Evolutionary conservation across 129 eudicot species (phyloP).

Genomic region (Flaveria brownii): DNA sequence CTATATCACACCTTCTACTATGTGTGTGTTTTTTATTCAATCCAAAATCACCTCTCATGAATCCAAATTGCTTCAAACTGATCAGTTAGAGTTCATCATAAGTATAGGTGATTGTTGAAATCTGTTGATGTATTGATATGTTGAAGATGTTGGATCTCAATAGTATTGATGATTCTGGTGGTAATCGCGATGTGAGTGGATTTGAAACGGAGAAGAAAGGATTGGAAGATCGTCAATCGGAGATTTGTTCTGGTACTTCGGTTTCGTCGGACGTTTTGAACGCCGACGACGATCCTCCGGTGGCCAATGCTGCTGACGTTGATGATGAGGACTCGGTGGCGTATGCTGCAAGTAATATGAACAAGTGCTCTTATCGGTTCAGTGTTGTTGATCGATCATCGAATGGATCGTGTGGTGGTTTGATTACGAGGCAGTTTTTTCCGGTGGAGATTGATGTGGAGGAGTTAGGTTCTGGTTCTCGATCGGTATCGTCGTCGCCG

Average conservation of each 20-base stretch:
- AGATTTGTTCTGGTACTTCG: slow-evolving; percentile 42
- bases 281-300: slow-evolving; percentile 43
- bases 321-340: slow-evolving; percentile 32
- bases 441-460: slow-evolving; percentile 40
- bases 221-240: slow-evolving; percentile 35
- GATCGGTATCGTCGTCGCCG: slow-evolving; percentile 24
- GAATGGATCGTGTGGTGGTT: slow-evolving; percentile 22
- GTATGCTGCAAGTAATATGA: slow-evolving; percentile 20
- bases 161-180: slow-evolving; percentile 33
- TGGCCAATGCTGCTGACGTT: slow-evolving; percentile 29
- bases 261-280: slow-evolving; percentile 49
- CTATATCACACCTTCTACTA: slow-evolving; percentile 19
- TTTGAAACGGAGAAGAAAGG: slow-evolving; percentile 18
- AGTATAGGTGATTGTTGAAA: not conserved
- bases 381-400: slow-evolving; percentile 10
- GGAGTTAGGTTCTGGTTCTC: slow-evolving; percentile 37
- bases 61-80: slow-evolving; percentile 25
- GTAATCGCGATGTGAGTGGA: slow-evolving; percentile 22
- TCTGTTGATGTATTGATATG: slow-evolving; percentile 10
- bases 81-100: not conserved
- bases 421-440: slow-evolving; percentile 66
- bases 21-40: slow-evolving; percentile 26
- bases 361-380: slow-evolving; percentile 11
- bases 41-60: slow-evolving; percentile 24
- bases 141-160: slow-evolving; percentile 69